Percentiles rank a stretch among this genome's conserved stretches.
phyloP scores from a whole-genome alignment of 1,139 yeast species.

The Taiozyma sp. region DNA sequence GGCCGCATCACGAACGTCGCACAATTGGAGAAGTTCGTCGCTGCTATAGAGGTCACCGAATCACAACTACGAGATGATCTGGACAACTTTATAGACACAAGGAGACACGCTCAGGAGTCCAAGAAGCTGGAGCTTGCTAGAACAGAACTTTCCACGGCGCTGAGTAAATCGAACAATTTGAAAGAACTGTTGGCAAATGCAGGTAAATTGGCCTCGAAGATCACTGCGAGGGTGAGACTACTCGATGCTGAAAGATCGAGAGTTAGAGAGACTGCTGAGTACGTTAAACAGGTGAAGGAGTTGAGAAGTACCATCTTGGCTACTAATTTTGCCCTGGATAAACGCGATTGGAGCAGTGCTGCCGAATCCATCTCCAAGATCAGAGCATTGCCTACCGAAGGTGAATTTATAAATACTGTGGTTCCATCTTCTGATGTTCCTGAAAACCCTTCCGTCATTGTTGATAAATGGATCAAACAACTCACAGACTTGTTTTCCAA shows the following conservation, averaged over 20 bases:
- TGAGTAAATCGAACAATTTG: conserved; percentile 41
- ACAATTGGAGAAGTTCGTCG: conserved; percentile 22
- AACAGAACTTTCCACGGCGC: conserved; percentile 40
- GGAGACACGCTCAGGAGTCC: conserved; percentile 27
- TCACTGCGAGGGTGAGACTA: conserved; percentile 65
- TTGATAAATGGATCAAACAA: conserved; percentile 54
- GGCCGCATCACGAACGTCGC: conserved; percentile 14
- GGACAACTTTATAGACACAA: conserved; percentile 19
- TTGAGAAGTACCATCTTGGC: conserved; percentile 63
- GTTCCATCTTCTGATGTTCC: conserved; percentile 95
- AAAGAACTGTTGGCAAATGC: conserved; percentile 52
- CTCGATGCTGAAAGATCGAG: conserved; percentile 69
- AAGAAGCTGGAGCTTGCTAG: conserved; percentile 34
- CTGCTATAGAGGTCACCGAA: conserved; percentile 21
- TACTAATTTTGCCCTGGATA: conserved; percentile 64
- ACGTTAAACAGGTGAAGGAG: conserved; percentile 60
- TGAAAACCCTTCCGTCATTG: conserved; percentile 59
- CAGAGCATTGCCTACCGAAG: conserved; percentile 53
- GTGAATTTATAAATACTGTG: conserved; percentile 74
- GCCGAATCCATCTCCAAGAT: conserved; percentile 59
- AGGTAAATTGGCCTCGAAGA: conserved; percentile 57
- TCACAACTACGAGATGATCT: conserved; percentile 18
- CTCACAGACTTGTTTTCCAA: conserved; percentile 53
- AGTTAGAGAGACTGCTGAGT: conserved; percentile 59
- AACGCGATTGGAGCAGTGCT: conserved; percentile 67